Conservation (phyloP, 192 early-diverging fungal species). For the Entomortierella beljakovae region DNA sequence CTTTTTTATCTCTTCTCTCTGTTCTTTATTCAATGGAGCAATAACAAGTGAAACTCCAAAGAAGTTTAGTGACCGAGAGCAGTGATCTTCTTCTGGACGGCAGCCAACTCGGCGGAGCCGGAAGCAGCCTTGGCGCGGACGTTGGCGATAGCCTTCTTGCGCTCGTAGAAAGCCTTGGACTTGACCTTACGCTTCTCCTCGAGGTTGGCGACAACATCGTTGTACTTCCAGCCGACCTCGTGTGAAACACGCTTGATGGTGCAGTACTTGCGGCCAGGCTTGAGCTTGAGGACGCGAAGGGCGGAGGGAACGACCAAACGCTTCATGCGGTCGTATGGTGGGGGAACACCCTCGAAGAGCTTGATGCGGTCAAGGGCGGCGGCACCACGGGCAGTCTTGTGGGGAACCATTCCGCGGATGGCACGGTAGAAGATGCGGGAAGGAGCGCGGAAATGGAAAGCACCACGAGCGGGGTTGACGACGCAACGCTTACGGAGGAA, state of each 20-base stretch:
- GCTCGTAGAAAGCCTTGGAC: conserved; percentile 91
- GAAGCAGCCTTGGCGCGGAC: conserved; percentile 69
- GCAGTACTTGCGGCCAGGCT: conserved; percentile 98
- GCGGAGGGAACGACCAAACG: conserved; percentile 97
- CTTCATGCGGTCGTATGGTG: conserved; percentile 97
- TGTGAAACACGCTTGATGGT: conserved; percentile 90
- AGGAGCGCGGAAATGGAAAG: conserved; percentile 99
- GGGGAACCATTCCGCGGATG: conserved; percentile 98
- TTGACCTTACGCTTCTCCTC: conserved; percentile 99
- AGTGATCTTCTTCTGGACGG: conserved; percentile 70
- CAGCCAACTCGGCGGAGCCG: conserved; percentile 60
- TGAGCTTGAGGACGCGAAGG: conserved; percentile 96
- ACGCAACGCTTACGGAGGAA: conserved; percentile 98
- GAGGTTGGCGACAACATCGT: conserved; percentile 94
- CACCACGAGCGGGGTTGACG: conserved; percentile 96
- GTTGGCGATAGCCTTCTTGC: conserved; percentile 83
- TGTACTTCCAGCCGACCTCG: conserved; percentile 99
- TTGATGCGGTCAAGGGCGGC: conserved; percentile 97
- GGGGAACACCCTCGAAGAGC: conserved; percentile 99
- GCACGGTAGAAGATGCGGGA: conserved; percentile 97
- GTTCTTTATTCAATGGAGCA: conserved; percentile 7
- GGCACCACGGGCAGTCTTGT: conserved; percentile 99
- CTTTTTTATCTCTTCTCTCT: conserved; percentile 14
- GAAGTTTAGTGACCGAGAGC: conserved; percentile 70
- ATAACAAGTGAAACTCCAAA: conserved; percentile 16